Conservation (phyloP, 257 asterid species). For the Ilex aquifolium region DNA sequence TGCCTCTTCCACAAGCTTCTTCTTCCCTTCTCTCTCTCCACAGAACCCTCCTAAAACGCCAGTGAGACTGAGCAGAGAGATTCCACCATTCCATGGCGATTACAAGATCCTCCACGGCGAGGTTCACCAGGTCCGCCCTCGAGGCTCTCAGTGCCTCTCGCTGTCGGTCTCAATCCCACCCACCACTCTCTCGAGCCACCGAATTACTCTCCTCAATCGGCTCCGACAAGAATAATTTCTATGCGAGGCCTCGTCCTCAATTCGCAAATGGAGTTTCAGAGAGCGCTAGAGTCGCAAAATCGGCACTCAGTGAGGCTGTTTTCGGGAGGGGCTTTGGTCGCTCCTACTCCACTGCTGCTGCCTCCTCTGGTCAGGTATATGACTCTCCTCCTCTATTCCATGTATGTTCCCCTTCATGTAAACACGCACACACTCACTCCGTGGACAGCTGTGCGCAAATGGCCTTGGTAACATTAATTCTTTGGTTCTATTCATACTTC, state of each 20-base stretch:
- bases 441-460: neutral
- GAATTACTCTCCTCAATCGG: slow-evolving; percentile 9
- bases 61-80: no score
- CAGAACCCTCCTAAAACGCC: no score
- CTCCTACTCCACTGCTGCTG: slow-evolving; percentile 47
- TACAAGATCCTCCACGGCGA: neutral
- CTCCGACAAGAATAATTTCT: slow-evolving; percentile 5
- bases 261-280: slow-evolving; percentile 12
- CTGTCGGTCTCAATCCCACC: slow-evolving; percentile 9
- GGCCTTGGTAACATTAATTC: neutral
- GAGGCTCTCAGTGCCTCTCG: slow-evolving; percentile 36
- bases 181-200: slow-evolving; percentile 17
- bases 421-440: neutral
- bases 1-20: no score
- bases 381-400: neutral
- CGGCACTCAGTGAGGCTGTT: slow-evolving; percentile 22
- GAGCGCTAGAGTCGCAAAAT: slow-evolving; percentile 12
- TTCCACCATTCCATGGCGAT: neutral
- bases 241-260: slow-evolving; percentile 7
- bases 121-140: slow-evolving; percentile 28
- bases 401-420: neutral
- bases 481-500: no score
- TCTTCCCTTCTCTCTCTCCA: no score
- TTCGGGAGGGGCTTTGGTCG: slow-evolving; percentile 19
- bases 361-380: slow-evolving; percentile 43